Conservation (phyloP, 2,329 filamentous ascomycete genomes). For the Pyricularia grisea region DNA sequence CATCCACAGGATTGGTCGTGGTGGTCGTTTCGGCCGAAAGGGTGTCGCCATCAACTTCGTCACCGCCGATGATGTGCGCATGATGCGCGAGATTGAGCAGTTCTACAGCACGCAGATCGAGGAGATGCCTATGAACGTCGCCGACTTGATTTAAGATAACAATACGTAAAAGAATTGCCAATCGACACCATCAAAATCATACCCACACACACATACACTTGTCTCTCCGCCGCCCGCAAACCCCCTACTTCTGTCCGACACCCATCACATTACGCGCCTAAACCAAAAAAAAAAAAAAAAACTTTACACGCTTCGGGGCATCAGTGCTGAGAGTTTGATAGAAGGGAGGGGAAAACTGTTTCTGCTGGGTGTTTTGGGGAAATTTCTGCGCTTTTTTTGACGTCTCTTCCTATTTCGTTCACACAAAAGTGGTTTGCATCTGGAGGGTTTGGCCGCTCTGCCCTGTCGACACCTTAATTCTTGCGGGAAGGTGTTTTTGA, state of each 20-base stretch:
- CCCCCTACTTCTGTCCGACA: conserved; percentile 8
- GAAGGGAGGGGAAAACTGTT: conserved; percentile 9
- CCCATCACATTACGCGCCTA: conserved; percentile 8
- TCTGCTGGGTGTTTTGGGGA: conserved; percentile 5
- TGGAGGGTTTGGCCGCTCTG: conserved; percentile 6
- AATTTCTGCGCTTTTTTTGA: conserved; percentile 3
- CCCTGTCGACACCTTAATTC: conserved; percentile 5
- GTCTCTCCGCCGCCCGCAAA: not conserved
- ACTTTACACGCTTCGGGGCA: conserved; percentile 8
- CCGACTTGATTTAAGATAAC: conserved; percentile 36
- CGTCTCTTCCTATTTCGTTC: conserved; percentile 1
- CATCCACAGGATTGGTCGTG: conserved; percentile 95
- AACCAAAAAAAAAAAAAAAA: conserved; percentile 7
- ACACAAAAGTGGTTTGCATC: conserved; percentile 6
- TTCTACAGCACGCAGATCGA: conserved; percentile 97
- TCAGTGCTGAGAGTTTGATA: conserved; percentile 11
- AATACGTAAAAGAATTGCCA: not conserved
- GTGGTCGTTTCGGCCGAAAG: conserved; percentile 92
- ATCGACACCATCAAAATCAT: not conserved
- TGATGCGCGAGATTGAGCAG: conserved; percentile 92
- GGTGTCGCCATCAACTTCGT: conserved; percentile 99
- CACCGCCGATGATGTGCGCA: conserved; percentile 94
- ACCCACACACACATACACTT: not conserved
- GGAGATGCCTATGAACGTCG: conserved; percentile 97
- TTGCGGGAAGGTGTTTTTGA: conserved; percentile 5